A percentile compares a stretch with the other conserved stretches of the same genome.
phyloP scores from a whole-genome alignment of 1,284 basidiomycete species.

The Ustilago lituana region DNA sequence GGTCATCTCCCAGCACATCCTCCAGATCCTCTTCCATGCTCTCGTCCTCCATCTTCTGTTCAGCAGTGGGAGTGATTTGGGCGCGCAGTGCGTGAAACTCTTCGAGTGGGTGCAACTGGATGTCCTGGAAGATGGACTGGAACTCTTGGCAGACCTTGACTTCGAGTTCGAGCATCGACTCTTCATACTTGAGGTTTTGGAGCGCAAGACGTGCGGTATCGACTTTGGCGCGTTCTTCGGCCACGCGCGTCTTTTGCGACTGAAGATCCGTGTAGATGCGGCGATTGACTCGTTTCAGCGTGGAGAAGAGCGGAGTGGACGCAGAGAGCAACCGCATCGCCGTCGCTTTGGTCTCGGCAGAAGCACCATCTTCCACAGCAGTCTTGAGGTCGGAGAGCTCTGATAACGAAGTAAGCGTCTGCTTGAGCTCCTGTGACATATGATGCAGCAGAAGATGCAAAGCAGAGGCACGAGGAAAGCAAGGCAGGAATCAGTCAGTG shows the following conservation, averaged over 20 bases:
- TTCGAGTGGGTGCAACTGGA: conserved; percentile 28
- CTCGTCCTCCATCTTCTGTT: too few relatives aligned
- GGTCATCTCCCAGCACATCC: conserved; percentile 14
- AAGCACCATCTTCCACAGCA: not conserved
- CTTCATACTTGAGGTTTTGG: conserved; percentile 48
- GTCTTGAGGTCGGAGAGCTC: conserved; percentile 25
- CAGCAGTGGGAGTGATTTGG: too few relatives aligned
- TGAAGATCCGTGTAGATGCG: conserved; percentile 25
- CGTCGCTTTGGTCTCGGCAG: not conserved
- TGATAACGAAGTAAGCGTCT: conserved; percentile 8
- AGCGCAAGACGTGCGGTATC: conserved; percentile 32
- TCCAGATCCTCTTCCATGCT: conserved; percentile 3
- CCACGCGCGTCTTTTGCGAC: conserved; percentile 24
- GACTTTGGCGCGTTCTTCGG: conserved; percentile 33
- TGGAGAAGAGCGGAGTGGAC: conserved; percentile 26
- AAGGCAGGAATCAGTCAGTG: too few relatives aligned
- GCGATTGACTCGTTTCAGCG: conserved; percentile 31
- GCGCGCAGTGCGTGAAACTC: conserved; percentile 17
- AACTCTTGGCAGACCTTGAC: conserved; percentile 42
- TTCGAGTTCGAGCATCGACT: conserved; percentile 43
- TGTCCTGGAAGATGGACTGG: conserved; percentile 47
- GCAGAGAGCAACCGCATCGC: conserved; percentile 21
- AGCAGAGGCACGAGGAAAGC: too few relatives aligned
- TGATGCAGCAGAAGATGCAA: too few relatives aligned
- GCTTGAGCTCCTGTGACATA: conserved; percentile 24